Base-by-base conservation (phyloP, 2,329 filamentous ascomycete genomes). In the Talaromyces amestolkiae region DNA sequence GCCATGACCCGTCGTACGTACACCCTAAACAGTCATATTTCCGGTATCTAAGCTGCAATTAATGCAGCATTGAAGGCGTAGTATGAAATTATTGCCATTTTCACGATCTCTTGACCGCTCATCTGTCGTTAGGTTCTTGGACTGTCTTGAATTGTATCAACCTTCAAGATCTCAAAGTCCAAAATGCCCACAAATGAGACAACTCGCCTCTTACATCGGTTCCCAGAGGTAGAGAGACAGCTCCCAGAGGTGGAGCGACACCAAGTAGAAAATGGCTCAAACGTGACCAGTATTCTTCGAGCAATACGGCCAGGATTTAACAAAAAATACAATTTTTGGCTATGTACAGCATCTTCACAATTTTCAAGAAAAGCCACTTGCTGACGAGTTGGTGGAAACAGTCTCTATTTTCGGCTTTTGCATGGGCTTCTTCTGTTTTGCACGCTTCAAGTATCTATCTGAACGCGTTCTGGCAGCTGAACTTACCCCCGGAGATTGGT, bases 261-360 rank as follows among this genome's bases (percentile, higher is more conserved):
- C 1, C 41, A 43, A n/a, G 41, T 43, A 13, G 41, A 43, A 19
- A 43, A 43, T 43, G 41, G 13, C 15, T 43, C 41, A 19, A 43
- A 43, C 10, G 15, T 19, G 8, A 43, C 17, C 11, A 19, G 41
- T 15, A 43, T 53, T 17, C 27, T 53, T 33, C n/a, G 49, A 31
- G 15, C 7, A 3, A 7, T 53, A 15, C 49, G 49, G 22, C 49
- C 49, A 53, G 49, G 49, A 27, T 53, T 53, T 10, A 53, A 17
- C 8, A 53, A 53, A 31, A 53, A 22, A 53, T 53, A 53, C 49
- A 53, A 53, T 33, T 31, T 53, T 53, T 53, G 49, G 49, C 49
- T 53, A 53, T 53, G 49, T 53, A 53, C 4, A 53, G 49, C 27
- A 53, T 33, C 49, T 53, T 53, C 6, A 15, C 49, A n/a, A 1